Base-by-base conservation (phyloP, 805 yeast species). In the Candida coquimbonensis region DNA sequence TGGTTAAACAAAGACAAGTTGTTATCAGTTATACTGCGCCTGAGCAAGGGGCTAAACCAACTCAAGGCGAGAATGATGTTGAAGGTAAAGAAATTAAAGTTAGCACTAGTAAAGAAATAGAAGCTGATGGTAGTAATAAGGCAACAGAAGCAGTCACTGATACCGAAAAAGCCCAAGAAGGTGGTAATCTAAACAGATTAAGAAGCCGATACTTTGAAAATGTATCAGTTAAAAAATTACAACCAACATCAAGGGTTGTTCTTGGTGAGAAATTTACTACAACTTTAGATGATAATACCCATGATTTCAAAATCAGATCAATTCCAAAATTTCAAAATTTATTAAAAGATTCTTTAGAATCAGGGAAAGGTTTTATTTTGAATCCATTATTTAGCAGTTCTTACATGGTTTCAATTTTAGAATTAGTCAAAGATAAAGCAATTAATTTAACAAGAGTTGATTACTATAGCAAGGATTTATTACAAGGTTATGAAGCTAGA, bases 401-500 rank as follows among this genome's bases (percentile, higher is more conserved):
- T 7, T 74, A 81, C 7, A 78, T 86, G 68, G 79, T 83, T 14
- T 64, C 80, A 2, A 57, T 88, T 14, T 58, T 87, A 38, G 81
- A 82, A 44, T 57, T 78, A 32, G 53, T 83, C 16, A 74, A 80
- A 3, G 60, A 66, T 7, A 56, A 63, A 5, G 58, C 62, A 14
- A 51, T 81, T 5, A 59, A 64, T 9, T 50, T 82, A 4, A 70
- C 72, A 5, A 69, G 83, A 39, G 70, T 85, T 21, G 87, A 85
- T 53, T 74, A 74, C 43, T 64, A 73, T 9, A 70, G 77, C 47
- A 70, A 67, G 14, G 62, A 63, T 19, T 60, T 73, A n/a, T 70
- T 76, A 43, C 69, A 73, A 33, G 82, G 87, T 12, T 90, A 89
- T 59, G 83, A 83, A 36, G 84, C 96, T 1, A 74, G 96, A 50